Conservation (phyloP, 345 rosid genomes). For the Rhizophora apiculata region DNA sequence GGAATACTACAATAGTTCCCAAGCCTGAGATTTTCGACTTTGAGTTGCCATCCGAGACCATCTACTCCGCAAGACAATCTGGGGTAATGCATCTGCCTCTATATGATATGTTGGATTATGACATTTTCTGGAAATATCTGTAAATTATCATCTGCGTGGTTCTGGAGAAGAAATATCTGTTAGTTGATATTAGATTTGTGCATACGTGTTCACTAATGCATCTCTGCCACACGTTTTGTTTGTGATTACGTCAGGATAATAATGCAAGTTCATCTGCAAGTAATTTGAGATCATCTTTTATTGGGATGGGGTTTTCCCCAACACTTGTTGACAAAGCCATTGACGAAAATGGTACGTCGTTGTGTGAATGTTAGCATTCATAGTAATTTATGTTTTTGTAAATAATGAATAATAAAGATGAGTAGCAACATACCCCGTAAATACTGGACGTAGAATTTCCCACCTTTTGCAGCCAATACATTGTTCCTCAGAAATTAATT, state of each 20-base stretch:
- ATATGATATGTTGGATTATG: background rate
- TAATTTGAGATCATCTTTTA: slow-evolving; percentile 51
- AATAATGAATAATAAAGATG: background rate
- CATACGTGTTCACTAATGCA: background rate
- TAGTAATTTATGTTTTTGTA: too few species aligned
- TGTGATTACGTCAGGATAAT: slow-evolving; percentile 42
- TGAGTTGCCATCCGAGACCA: slow-evolving; percentile 42
- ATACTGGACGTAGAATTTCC: too few species aligned
- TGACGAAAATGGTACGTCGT: slow-evolving; percentile 64
- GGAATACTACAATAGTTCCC: slow-evolving; percentile 28
- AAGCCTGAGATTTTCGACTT: slow-evolving; percentile 63
- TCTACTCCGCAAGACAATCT: slow-evolving; percentile 26
- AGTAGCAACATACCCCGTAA: background rate
- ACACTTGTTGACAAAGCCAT: slow-evolving; percentile 67
- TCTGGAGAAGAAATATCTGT: too few species aligned
- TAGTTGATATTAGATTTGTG: too few species aligned
- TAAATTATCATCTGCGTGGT: too few species aligned
- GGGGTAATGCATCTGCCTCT: slow-evolving; percentile 37
- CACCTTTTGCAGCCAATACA: too few species aligned
- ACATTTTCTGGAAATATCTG: too few species aligned
- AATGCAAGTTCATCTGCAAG: slow-evolving; percentile 80
- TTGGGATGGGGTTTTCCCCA: slow-evolving; percentile 77
- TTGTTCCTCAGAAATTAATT: too few species aligned
- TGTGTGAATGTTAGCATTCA: too few species aligned
- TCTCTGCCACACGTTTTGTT: slow-evolving; percentile 6